Base-by-base conservation (phyloP, 1,284 basidiomycete species). In the Leccinum angustisporum region DNA sequence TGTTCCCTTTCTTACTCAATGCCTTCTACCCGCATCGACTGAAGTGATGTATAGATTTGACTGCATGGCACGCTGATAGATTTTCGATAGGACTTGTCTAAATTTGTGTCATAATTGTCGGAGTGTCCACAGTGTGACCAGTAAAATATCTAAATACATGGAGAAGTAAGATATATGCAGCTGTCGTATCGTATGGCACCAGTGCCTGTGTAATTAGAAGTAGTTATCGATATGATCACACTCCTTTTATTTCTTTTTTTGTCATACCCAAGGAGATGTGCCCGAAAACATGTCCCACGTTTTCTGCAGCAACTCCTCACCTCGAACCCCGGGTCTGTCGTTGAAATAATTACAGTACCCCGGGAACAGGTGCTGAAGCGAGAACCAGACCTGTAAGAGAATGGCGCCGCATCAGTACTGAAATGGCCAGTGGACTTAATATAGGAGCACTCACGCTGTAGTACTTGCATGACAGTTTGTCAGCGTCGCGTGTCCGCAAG, bases 341-440 rank as follows among this genome's bases (percentile, higher is more conserved):
- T 76, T 69, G 57, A 75, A 66, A 38, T 67, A 73, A 56, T 73
- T 65, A 68, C 72, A 74, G 59, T 76, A 76, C 0, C 68, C 72
- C 0, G 75, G 72, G 8, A 74, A 57, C 43, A 76, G 31, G 54
- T 76, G 67, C 2, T 73, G 73, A 14, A 75, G 48, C 9, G 72
- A 70, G 57, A 75, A 71, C 72, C 75, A 74, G 27, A 76, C 4
- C 72, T 74, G 21, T 21, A 46, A 21, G 11, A 46, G 2, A 21
- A 46, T 46, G 18, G 5, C 10, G 16, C 7, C 38, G 21, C 21
- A 27, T 0, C 7, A 50, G 8, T 1, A 27, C 33, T 4, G 14
- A 2, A 14, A 38, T 69, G 50, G 31, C 34, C 34, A 14, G 34
- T 36, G 34, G 34, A 36, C 4, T 51, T 9, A 16, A 27, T 25